Base-by-base conservation (phyloP, 768 basidiomycete genomes). In the Cyclocybe aegerita region DNA sequence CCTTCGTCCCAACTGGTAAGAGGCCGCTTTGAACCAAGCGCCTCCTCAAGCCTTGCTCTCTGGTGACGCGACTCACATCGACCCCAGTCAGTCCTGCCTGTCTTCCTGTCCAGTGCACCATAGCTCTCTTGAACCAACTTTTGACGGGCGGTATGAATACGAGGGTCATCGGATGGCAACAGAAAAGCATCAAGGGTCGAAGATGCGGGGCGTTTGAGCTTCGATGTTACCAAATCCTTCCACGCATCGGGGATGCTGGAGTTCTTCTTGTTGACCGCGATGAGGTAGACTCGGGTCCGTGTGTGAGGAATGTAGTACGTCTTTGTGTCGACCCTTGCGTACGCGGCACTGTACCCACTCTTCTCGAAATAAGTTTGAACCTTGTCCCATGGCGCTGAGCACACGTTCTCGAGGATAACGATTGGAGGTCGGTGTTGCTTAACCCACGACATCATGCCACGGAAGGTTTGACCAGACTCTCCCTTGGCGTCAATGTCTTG, bases 371-470 rank as follows among this genome's bases (percentile, higher is more conserved):
- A 85, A 38, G 82, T 69, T 47, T 79, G 75, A n/a, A 96, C 91
- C 31, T 74, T 69, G 1, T 70, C 67, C 94, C 95, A 98, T 4
- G 95, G 94, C 0, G 95, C 95, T 41, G 81, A 79, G 62, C 89
- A 93, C 32, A 98, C 95, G 61, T 98, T 98, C 66, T 98, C 95
- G 14, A 97, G 76, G 57, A 98, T 89, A 60, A 97, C 92, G n/a
- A 98, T 66, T 1, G 90, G 87, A 0, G 95, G 94, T 15, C 88
- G 81, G 67, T 95, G 90, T 35, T 84, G 86, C 43, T 75, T 79
- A 39, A 97, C 88, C 91, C 93, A 98, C 30, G 81, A 80, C 78
- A 95, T 83, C 95, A 98, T 98, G 7, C 95, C 95, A 38, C 86
- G 81, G 67, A 97, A 98, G 0, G 95, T 98, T 34, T 89, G 78